Conservation (phyloP, 495 filamentous ascomycete species). For the Penicillium atrosanguineum region DNA sequence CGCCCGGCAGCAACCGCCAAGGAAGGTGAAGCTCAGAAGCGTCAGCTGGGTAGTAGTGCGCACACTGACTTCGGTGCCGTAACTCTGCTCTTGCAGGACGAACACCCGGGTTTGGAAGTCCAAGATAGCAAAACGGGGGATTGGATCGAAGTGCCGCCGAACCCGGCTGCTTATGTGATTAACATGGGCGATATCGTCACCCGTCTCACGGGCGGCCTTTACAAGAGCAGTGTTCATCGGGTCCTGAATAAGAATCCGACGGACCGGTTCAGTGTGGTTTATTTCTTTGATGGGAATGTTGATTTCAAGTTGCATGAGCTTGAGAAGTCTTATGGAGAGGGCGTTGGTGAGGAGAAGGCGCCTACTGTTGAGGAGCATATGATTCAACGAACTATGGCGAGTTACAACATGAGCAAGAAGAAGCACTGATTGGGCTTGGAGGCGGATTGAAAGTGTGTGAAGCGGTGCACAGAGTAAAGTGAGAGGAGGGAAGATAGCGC, state of each 20-base stretch:
- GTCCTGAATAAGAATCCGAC: constrained; percentile 31
- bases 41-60: constrained; percentile 28
- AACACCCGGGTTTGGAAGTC: constrained; percentile 30
- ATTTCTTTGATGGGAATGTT: constrained; percentile 41
- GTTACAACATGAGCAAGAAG: constrained; percentile 6
- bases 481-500: background rate
- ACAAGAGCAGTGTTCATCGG: constrained; percentile 35
- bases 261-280: constrained; percentile 44
- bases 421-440: background rate
- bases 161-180: constrained; percentile 30
- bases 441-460: background rate
- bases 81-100: constrained; percentile 37
- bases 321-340: constrained; percentile 8
- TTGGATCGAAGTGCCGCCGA: constrained; percentile 30
- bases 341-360: constrained; percentile 6
- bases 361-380: constrained; percentile 32
- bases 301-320: constrained; percentile 24
- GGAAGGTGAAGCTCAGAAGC: constrained; percentile 5
- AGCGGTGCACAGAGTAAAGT: no score
- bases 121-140: constrained; percentile 21
- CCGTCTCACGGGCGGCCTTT: constrained; percentile 23
- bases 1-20: background rate
- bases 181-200: constrained; percentile 37
- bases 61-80: constrained; percentile 42
- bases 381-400: constrained; percentile 15